A percentile compares a stretch with the other conserved stretches of the same genome.
phyloP scores from a whole-genome alignment of 179 eudicot species.

The Drosera spatulata region DNA sequence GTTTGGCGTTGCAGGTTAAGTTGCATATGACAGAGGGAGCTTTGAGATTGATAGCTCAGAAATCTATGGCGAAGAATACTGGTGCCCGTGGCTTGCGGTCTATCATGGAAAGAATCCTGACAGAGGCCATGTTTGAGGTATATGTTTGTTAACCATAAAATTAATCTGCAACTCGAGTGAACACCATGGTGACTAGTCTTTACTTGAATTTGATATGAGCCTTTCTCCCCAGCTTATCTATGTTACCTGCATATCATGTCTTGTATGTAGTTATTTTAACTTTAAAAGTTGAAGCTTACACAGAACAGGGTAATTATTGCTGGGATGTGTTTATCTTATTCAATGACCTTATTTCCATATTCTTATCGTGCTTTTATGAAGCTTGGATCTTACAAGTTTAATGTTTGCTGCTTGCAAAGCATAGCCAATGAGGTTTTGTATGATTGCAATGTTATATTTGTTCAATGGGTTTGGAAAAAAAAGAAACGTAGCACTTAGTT shows the following conservation, averaged over 20 bases:
- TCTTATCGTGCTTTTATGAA: no score
- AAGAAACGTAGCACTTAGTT: background rate
- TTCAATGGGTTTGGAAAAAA: background rate
- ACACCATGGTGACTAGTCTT: background rate
- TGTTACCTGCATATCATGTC: no score
- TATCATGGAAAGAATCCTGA: slow-evolving; percentile 60
- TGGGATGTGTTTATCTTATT: no score
- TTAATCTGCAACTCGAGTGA: background rate
- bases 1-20: slow-evolving; percentile 38
- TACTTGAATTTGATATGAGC: background rate
- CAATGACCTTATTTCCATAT: no score
- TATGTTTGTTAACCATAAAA: background rate
- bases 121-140: slow-evolving; percentile 95
- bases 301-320: no score
- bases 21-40: slow-evolving; percentile 72
- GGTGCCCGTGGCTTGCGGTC: slow-evolving; percentile 89
- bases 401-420: background rate
- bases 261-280: no score
- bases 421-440: no score
- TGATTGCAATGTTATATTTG: background rate
- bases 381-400: background rate
- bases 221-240: no score
- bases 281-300: no score
- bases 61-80: slow-evolving; percentile 67
- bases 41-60: slow-evolving; percentile 52